A percentile compares a stretch with the other conserved stretches of the same genome.
Conservation (phyloP, 2,329 filamentous ascomycete species). For the Calonectria leucothoes region DNA sequence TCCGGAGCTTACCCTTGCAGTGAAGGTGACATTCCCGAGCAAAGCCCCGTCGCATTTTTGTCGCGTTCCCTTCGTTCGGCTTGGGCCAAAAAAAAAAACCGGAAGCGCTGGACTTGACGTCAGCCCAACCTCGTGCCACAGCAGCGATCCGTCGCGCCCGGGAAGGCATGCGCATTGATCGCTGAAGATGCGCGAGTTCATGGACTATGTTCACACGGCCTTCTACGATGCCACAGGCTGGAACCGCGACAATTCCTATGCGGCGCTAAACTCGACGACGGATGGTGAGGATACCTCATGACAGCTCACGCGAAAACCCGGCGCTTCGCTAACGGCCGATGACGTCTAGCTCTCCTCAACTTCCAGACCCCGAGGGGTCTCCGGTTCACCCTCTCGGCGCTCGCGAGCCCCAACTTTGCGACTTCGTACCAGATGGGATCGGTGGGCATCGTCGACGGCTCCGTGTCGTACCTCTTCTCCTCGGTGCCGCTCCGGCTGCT, state of each 20-base stretch:
- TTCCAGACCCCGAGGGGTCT: constrained; percentile 89
- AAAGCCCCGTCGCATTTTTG: background rate
- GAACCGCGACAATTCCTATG: constrained; percentile 93
- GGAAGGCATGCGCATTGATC: constrained; percentile 43
- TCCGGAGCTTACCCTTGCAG: background rate
- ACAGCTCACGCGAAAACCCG: constrained; percentile 4
- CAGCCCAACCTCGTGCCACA: background rate
- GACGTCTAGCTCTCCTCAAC: constrained; percentile 78
- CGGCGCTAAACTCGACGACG: constrained; percentile 84
- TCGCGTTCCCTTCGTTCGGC: background rate
- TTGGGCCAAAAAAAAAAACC: too few relatives aligned
- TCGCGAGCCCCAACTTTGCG: constrained; percentile 92
- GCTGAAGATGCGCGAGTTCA: constrained; percentile 87
- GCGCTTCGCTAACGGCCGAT: constrained; percentile 31
- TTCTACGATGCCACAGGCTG: constrained; percentile 90
- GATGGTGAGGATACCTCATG: constrained; percentile 74
- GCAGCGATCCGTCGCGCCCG: constrained; percentile 17
- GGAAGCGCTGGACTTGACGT: background rate
- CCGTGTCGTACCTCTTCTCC: constrained; percentile 96
- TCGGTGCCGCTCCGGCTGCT: constrained; percentile 79
- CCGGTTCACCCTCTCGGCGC: constrained; percentile 87
- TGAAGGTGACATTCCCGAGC: background rate
- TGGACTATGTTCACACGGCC: constrained; percentile 94
- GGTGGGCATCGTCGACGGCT: constrained; percentile 92
- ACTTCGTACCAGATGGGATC: constrained; percentile 93